phyloP scores from a whole-genome alignment of 371 early-diverging fungal genomes.

The Paraphysoderma sedebokerense region DNA sequence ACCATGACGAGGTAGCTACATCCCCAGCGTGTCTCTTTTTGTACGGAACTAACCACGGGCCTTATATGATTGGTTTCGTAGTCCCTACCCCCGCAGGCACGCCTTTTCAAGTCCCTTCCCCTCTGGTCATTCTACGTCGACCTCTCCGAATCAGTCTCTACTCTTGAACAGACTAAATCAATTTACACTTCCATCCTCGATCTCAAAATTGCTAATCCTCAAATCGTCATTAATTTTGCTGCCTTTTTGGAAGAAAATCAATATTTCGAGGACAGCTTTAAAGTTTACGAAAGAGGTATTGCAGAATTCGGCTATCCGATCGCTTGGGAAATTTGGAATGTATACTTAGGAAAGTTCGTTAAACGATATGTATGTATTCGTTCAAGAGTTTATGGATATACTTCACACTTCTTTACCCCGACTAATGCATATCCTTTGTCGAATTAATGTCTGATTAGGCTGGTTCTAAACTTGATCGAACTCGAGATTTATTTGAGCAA shows the following conservation, averaged over 20 bases:
- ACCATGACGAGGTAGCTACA: too few relatives aligned
- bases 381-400: neutral
- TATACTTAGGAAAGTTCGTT: constrained; percentile 78
- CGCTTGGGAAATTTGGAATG: constrained; percentile 93
- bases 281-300: constrained; percentile 90
- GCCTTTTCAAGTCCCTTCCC: constrained; percentile 75
- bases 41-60: too few relatives aligned
- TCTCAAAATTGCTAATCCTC: constrained; percentile 85
- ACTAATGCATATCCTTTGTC: neutral
- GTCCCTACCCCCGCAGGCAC: constrained; percentile 51
- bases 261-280: constrained; percentile 87
- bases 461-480: constrained; percentile 70
- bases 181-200: constrained; percentile 87
- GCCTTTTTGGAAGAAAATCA: constrained; percentile 71
- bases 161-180: constrained; percentile 59
- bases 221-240: constrained; percentile 85
- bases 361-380: constrained; percentile 46
- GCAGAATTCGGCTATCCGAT: constrained; percentile 88
- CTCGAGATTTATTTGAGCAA: constrained; percentile 91
- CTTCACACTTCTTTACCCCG: neutral
- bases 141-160: constrained; percentile 80
- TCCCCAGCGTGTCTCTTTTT: too few relatives aligned
- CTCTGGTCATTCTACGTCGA: constrained; percentile 92
- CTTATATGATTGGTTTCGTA: too few relatives aligned
- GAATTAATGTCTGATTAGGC: constrained; percentile 23